Percentiles rank a stretch among this genome's conserved stretches.
These are phyloP conservation scores for Fusarium caatingaense DNA, from an alignment of 2,329 filamentous ascomycete species.

Conservation along the genomic window DNA sequence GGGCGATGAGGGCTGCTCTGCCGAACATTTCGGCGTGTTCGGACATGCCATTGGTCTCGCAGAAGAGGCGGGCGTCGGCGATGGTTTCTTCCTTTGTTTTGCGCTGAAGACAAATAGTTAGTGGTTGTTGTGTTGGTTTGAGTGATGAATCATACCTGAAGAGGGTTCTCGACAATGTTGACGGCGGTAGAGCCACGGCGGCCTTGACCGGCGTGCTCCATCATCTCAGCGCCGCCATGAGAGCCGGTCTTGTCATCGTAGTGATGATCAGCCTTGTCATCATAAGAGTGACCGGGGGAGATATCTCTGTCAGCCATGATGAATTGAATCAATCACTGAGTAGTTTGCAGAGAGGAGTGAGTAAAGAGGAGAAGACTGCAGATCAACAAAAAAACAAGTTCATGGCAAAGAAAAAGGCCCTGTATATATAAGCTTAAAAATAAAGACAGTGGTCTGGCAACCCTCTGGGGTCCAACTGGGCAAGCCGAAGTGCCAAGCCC, in stretches of 20 bases:
- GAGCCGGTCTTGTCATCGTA: slow-evolving; percentile 14
- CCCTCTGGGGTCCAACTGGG: slow-evolving; percentile 21
- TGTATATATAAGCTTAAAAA: slow-evolving; percentile 34
- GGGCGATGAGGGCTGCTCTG: slow-evolving; percentile 22
- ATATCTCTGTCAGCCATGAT: slow-evolving; percentile 28
- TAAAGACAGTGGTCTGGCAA: slow-evolving; percentile 18
- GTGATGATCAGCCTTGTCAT: slow-evolving; percentile 8
- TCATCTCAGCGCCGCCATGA: slow-evolving; percentile 14
- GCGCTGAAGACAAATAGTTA: not conserved
- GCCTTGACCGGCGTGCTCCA: slow-evolving; percentile 13
- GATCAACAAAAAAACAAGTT: slow-evolving; percentile 1
- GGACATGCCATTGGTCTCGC: slow-evolving; percentile 23
- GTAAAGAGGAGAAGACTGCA: not conserved
- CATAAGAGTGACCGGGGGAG: slow-evolving; percentile 4
- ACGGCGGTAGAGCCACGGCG: slow-evolving; percentile 16
- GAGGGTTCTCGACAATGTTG: slow-evolving; percentile 21
- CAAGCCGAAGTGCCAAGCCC: slow-evolving; percentile 31
- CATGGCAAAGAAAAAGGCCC: not conserved
- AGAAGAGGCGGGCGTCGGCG: slow-evolving; percentile 13
- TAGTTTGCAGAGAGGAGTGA: not conserved
- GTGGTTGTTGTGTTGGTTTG: fast-evolving
- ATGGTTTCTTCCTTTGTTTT: slow-evolving; percentile 13
- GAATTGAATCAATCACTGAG: not conserved
- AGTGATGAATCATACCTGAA: not conserved
- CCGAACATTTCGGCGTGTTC: slow-evolving; percentile 22